Evolutionary conservation across 768 basidiomycete species (phyloP), one percentile per base, ranked within the genome.

Genomic region (Termitomyces sp.): DNA sequence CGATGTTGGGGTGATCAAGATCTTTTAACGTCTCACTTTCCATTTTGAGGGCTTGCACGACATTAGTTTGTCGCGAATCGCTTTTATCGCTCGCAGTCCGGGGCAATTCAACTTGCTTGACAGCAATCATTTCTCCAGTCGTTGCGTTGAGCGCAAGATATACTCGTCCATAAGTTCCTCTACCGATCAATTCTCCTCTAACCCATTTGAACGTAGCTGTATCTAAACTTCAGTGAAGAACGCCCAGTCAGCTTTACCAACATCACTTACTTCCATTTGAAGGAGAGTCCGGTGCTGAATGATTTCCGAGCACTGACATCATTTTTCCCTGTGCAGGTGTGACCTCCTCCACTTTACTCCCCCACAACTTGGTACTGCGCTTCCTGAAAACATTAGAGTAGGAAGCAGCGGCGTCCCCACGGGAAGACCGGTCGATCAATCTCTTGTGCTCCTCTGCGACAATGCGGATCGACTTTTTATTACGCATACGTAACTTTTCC

Each of bases 91-190:
- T 93, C 18, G 86, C 85, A 8, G 94, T 95, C 52, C 85, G 84
- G 1, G 97, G 96, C 57, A 95, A 83, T 70, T 98, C 97, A 48
- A 99, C 97, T 72, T 98, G 97, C 73, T 99, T 99, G 62, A 99
- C 97, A 18, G 97, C 97, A 66, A 98, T 94, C 92, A 98, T 96
- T 73, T 98, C 95, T 57, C 94, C 94, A 0, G 94, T 96, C 3
- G 92, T 94, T 33, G 92, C 93, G 69, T 98, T 98, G 58, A 98
- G 77, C 18, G 93, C 97, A 55, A 98, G 84, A 67, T 98, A 99
- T 30, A 99, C 97, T 44, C 91, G 85, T 13, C 97, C 97, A 66
- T 95, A 99, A 13, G 94, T 95, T 26, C 97, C 97, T 67, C 92
- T 93, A 33, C 97, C 97, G 60, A 99, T 98, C 38, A 98, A 80